phyloP scores from a whole-genome alignment of 306 rosid species.

The Luffa aegyptiaca region DNA sequence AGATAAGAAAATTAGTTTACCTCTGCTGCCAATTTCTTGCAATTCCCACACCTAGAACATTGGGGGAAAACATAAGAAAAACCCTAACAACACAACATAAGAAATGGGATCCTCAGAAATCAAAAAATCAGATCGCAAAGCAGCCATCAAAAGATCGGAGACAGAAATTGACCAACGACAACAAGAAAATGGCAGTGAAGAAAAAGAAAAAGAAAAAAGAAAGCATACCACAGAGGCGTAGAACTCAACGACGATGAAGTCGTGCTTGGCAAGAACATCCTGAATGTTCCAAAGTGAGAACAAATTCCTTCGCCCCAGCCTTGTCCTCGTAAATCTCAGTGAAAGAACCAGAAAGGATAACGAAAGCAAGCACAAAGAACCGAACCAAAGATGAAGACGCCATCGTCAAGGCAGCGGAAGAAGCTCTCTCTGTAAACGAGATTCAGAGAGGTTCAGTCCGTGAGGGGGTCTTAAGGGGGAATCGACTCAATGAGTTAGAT shows the following conservation, averaged over 20 bases:
- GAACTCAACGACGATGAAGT: conserved; percentile 88
- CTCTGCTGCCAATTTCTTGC: conserved; percentile 92
- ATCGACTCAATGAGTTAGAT: no score
- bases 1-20: conserved; percentile 23
- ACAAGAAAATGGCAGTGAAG: not conserved
- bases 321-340: not conserved
- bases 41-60: conserved; percentile 86
- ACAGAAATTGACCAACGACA: not conserved
- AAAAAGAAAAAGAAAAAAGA: no score
- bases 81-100: not conserved
- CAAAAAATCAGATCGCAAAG: not conserved
- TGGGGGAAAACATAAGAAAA: not conserved
- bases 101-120: not conserved
- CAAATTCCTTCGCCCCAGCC: conserved; percentile 58
- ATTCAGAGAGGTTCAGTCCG: not conserved
- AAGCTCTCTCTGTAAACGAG: not conserved
- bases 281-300: conserved; percentile 67
- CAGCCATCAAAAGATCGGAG: not conserved
- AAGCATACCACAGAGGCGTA: conserved; percentile 73
- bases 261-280: conserved; percentile 55
- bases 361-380: conserved; percentile 14
- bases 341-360: conserved; percentile 14
- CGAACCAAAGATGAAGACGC: conserved; percentile 32
- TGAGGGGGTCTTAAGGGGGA: not conserved
- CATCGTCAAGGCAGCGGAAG: conserved; percentile 25